Conservation (phyloP, 768 basidiomycete genomes). For the Podaxis sp. region DNA sequence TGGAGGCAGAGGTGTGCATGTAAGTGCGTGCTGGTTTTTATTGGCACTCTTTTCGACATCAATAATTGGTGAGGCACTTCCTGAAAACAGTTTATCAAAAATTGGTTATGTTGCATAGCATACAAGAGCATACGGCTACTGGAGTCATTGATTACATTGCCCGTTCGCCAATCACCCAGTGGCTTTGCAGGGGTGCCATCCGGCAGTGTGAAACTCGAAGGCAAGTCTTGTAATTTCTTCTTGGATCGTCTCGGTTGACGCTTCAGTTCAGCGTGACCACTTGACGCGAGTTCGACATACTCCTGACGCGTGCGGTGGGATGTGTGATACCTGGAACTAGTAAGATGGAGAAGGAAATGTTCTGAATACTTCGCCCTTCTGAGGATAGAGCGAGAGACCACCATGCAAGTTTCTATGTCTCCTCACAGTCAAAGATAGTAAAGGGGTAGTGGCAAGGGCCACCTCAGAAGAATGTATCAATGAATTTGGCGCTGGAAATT, state of each 20-base stretch:
- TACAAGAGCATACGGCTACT: conserved; percentile 13
- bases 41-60: conserved; percentile 16
- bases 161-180: conserved; percentile 37
- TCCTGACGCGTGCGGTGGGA: conserved; percentile 15
- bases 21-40: not conserved
- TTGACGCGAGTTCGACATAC: not conserved
- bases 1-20: not conserved
- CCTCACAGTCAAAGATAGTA: conserved; percentile 7
- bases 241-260: conserved; percentile 17
- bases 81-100: conserved; percentile 9
- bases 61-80: not conserved
- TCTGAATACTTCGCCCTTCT: not conserved
- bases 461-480: not conserved
- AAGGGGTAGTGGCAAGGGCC: not conserved
- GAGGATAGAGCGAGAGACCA: conserved; percentile 8
- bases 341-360: not conserved
- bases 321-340: not conserved
- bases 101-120: not conserved
- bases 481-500: conserved; percentile 14
- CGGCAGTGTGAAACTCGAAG: conserved; percentile 40
- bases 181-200: conserved; percentile 45
- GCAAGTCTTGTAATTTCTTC: conserved; percentile 62
- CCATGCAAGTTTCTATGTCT: conserved; percentile 2
- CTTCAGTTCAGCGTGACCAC: not conserved
- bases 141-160: conserved; percentile 23